phyloP scores from a whole-genome alignment of 495 filamentous ascomycete genomes.

The Penicillium canariense region DNA sequence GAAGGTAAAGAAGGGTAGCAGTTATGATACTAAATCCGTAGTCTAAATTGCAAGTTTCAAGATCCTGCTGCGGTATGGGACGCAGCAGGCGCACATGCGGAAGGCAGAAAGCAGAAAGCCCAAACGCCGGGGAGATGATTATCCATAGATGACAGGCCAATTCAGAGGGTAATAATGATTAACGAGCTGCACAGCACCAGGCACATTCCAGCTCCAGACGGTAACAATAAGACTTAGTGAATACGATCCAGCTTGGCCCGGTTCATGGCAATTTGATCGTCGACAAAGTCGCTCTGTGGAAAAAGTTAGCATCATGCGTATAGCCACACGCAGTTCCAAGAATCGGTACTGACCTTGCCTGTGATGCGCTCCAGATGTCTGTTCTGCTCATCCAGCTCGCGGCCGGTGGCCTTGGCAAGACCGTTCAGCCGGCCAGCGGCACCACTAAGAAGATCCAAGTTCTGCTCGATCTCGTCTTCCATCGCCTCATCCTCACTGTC shows the following conservation, averaged over 20 bases:
- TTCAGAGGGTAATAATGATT: conserved; percentile 13
- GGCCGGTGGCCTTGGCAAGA: conserved; percentile 65
- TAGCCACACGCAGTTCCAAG: no score
- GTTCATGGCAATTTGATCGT: conserved; percentile 70
- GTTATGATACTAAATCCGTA: conserved; percentile 22
- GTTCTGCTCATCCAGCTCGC: conserved; percentile 75
- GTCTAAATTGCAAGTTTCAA: conserved; percentile 18
- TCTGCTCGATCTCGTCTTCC: conserved; percentile 70
- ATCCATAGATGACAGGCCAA: conserved; percentile 8
- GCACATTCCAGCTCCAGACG: conserved; percentile 27
- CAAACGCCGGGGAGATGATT: conserved; percentile 24
- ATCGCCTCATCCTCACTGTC: conserved; percentile 74
- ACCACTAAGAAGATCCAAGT: conserved; percentile 57
- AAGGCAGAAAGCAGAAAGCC: conserved; percentile 11
- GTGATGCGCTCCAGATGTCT: conserved; percentile 69
- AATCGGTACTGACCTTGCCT: conserved; percentile 59
- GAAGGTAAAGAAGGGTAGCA: background rate
- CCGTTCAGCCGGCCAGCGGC: conserved; percentile 62
- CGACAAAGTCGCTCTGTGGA: conserved; percentile 62
- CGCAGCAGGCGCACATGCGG: background rate
- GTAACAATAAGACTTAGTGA: conserved; percentile 30
- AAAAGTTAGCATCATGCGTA: conserved; percentile 29
- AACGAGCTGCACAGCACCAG: conserved; percentile 33
- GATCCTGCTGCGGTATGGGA: conserved; percentile 2
- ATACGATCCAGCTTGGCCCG: conserved; percentile 63